Evolutionary conservation across 257 asterid species (phyloP).

Genomic region (Paulownia fortunei): DNA sequence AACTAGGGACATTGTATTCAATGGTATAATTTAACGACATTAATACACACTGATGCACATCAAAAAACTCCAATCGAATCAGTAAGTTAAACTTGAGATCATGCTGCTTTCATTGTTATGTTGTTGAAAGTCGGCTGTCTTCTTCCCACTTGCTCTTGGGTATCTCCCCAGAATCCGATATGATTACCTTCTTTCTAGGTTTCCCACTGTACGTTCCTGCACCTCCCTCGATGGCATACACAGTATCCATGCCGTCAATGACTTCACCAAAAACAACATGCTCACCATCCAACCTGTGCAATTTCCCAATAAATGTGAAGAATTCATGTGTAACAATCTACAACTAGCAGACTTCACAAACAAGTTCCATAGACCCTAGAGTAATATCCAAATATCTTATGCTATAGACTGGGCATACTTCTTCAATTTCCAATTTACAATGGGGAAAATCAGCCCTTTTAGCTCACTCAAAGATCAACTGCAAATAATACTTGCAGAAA

Average conservation of each 20-base stretch:
- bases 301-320: background rate
- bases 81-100: constrained; percentile 36
- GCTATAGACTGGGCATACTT: background rate
- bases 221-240: constrained; percentile 89
- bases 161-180: constrained; percentile 87
- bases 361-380: background rate
- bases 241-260: constrained; percentile 89
- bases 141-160: constrained; percentile 88
- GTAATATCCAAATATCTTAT: background rate
- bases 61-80: constrained; percentile 17
- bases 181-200: constrained; percentile 84
- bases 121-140: constrained; percentile 44
- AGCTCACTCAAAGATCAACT: background rate
- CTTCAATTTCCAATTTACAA: background rate
- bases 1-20: constrained; percentile 1
- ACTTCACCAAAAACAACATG: constrained; percentile 89
- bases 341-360: background rate
- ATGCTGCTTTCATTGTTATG: constrained; percentile 19
- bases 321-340: background rate
- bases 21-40: constrained; percentile 24
- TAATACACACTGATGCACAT: constrained; percentile 34
- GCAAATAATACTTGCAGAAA: background rate
- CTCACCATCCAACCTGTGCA: constrained; percentile 83
- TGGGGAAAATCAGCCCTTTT: background rate
- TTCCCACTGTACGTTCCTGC: constrained; percentile 95